Evolutionary conservation across 176 grass and related monocot genomes (phyloP), one percentile per base, ranked within the genome.

Genomic region (Rhynchospora tenuis): DNA sequence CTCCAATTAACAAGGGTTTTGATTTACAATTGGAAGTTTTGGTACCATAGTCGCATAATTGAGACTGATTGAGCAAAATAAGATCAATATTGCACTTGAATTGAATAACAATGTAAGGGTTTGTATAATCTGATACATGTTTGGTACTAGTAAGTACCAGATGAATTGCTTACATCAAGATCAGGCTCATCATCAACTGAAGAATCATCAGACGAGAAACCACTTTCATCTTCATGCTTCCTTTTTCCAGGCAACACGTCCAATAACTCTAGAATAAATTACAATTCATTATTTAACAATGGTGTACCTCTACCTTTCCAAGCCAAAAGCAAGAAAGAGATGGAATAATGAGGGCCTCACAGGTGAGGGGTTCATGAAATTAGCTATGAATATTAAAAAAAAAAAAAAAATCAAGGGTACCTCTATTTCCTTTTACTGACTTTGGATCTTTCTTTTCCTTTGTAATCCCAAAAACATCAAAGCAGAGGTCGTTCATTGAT

Each of bases 391-490:
- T 50, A 74, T 72, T 51, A 38, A 9, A 7, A 14, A 50, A 27
- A 50, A 51, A 12, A n/a, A n/a, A n/a, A n/a, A n/a, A n/a, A n/a
- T n/a, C n/a, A n/a, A n/a, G n/a, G 8, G 56, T 92, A 99, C 96
- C 96, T 95, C 96, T 90, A 54, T 92, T 84, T 64, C 96, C 96
- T 88, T 99, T 95, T 24, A 99, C 75, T 19, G 83, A 83, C n/a
- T 91, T 95, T 45, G 93, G 64, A 90, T 99, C 90, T 85, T 93
- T 93, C 74, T 91, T 95, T 90, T 99, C 96, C 59, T 99, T 99
- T 51, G 91, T 86, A 74, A 92, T 87, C 46, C 93, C 93, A 63
- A 99, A 95, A 81, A 95, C 89, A 93, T 95, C 96, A 81, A 95
- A 95, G 78, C 96, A 95, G 19, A 99, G 96, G 20, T 99, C 96